Evolutionary conservation across 73 alveolate genomes (phyloP).

Genomic region (Breviolum minutum): DNA sequence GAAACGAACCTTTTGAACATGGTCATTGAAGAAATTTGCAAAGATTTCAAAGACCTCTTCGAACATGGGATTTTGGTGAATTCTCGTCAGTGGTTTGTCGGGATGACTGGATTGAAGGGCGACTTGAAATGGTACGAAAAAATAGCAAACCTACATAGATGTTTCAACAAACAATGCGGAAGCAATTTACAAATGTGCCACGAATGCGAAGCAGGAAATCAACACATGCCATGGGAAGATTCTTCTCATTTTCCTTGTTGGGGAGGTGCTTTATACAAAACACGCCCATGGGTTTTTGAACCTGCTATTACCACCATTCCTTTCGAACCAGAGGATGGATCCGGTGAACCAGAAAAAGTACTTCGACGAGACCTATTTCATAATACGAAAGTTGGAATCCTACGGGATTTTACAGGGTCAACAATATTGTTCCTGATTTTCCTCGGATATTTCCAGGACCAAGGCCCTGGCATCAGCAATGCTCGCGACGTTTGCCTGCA

Average conservation of each 20-base stretch:
- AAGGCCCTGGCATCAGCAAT: not conserved
- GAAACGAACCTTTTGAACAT: not conserved
- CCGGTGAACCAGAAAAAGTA: not conserved
- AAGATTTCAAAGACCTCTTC: not conserved
- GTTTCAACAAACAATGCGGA: not conserved
- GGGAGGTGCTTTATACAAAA: not conserved
- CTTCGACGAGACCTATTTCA: conserved; percentile 48
- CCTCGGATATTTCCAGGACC: conserved; percentile 9
- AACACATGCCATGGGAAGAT: conserved; percentile 13
- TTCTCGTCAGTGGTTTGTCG: not conserved
- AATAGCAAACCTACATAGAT: not conserved
- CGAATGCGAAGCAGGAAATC: conserved; percentile 24
- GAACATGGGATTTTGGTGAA: not conserved
- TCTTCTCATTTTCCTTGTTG: not conserved
- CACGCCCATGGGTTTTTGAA: not conserved
- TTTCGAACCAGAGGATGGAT: not conserved
- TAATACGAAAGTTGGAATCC: conserved; percentile 17
- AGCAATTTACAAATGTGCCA: not conserved
- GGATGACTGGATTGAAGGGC: conserved; percentile 19
- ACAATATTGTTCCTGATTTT: not conserved
- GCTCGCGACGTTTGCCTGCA: not conserved
- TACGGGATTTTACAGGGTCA: not conserved
- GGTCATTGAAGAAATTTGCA: not conserved
- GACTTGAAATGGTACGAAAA: conserved; percentile 36
- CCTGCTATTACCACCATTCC: not conserved